Evolutionary conservation across 2,329 filamentous ascomycete species (phyloP).

Genomic region (Paecilomyces sp.): DNA sequence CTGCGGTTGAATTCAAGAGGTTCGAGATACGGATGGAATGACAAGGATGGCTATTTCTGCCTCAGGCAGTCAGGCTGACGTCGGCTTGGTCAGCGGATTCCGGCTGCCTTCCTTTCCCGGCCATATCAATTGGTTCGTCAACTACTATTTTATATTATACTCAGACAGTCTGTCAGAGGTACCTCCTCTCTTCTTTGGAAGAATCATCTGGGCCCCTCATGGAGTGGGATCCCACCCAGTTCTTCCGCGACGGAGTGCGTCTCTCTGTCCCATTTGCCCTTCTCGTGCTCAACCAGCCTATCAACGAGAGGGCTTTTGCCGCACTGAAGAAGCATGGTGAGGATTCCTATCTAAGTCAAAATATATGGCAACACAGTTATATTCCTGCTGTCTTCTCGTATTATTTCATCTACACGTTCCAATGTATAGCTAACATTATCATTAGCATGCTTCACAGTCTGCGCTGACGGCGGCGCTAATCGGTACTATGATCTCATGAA

Average conservation of each 20-base stretch:
- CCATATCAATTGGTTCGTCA: no score
- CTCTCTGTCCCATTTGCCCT: conserved; percentile 38
- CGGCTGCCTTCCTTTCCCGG: not conserved
- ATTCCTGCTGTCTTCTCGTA: not conserved
- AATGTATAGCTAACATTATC: not conserved
- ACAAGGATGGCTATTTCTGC: not conserved
- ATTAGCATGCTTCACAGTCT: conserved; percentile 61
- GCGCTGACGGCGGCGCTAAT: conserved; percentile 89
- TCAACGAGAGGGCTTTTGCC: conserved; percentile 38
- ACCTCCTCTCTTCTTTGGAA: not conserved
- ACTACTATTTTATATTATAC: not conserved
- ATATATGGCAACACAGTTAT: not conserved
- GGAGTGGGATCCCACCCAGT: conserved; percentile 36
- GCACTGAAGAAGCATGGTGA: conserved; percentile 30
- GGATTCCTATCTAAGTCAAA: not conserved
- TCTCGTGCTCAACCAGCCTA: conserved; percentile 56
- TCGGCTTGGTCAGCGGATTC: not conserved
- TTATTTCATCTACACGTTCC: not conserved
- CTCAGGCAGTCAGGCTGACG: not conserved
- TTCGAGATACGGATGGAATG: not conserved
- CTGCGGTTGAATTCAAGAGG: not conserved
- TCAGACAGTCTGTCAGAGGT: not conserved
- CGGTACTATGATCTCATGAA: conserved; percentile 52
- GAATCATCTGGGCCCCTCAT: conserved; percentile 8
- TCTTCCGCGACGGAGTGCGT: conserved; percentile 23